These are phyloP conservation scores for Penicillium simplicissimum DNA, from an alignment of 495 filamentous ascomycete genomes.

Conservation along the genomic window DNA sequence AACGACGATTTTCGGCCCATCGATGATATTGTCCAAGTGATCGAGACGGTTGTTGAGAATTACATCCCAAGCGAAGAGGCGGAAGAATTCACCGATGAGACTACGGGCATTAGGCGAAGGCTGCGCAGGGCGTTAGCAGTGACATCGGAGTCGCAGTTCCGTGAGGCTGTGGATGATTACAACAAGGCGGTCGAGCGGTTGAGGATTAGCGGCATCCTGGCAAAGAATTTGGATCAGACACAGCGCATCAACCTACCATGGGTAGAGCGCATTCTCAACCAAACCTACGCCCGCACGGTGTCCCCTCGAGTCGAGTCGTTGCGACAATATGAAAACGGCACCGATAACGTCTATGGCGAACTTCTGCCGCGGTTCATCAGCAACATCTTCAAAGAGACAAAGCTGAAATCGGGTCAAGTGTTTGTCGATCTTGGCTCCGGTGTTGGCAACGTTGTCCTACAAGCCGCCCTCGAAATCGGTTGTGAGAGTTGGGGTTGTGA, in stretches of 20 bases:
- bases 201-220: constrained; percentile 64
- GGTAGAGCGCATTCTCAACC: constrained; percentile 78
- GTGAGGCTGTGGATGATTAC: constrained; percentile 69
- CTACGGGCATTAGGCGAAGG: constrained; percentile 68
- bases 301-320: constrained; percentile 82
- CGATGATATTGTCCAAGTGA: constrained; percentile 78
- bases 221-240: constrained; percentile 64
- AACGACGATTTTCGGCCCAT: constrained; percentile 78
- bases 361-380: constrained; percentile 81
- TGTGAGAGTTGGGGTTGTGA: constrained; percentile 97
- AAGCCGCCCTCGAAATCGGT: constrained; percentile 90
- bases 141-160: constrained; percentile 65
- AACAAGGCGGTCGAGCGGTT: constrained; percentile 64
- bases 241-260: constrained; percentile 66
- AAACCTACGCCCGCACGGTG: constrained; percentile 90
- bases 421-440: constrained; percentile 95
- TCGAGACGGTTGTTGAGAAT: constrained; percentile 68
- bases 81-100: constrained; percentile 68
- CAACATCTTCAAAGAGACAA: constrained; percentile 74
- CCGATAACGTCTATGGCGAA: constrained; percentile 92
- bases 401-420: constrained; percentile 73
- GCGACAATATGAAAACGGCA: constrained; percentile 79
- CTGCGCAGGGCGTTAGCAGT: constrained; percentile 68
- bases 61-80: constrained; percentile 71
- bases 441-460: constrained; percentile 91